Base-by-base conservation (phyloP, 768 basidiomycete species). In the Serendipita sp. region DNA sequence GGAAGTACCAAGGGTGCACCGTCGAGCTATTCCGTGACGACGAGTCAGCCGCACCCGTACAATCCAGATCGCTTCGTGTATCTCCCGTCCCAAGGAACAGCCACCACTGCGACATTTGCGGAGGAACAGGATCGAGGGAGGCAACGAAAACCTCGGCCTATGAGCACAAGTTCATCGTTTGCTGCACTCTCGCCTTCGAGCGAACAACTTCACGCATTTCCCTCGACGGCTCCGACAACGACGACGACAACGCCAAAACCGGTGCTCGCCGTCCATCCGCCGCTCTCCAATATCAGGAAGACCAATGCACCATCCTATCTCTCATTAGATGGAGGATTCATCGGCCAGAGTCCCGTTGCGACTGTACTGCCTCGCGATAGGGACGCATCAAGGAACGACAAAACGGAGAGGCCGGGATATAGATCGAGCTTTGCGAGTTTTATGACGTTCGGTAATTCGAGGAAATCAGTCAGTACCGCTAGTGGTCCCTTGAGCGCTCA, bases 381-480 rank as follows among this genome's bases (percentile, higher is more conserved):
- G 10, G 56, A 60, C n/a, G 34, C 30, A 60, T 10, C 28, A n/a
- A 60, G 35, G 28, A 34, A 30, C 35, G 56, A 60, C n/a, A 60
- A 38, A 37, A 5, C 41, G 41, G 41, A 41, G 41, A 32, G 16
- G 48, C 10, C 56, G 37, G 28, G 28, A 30, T 37, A 60, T 18
- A 24, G 56, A 10, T 34, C 30, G 16, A 60, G 56, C 35, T 37
- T 60, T 37, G 56, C 56, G 34, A 60, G 56, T n/a, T 60, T 60
- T 60, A 60, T 60, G 30, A 60, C 56, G 24, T 60, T 60, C 35
- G 56, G 56, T n/a, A 28, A 60, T 8, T 60, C 56, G 56, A 32
- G 56, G 35, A 60, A 60, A 30, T 60, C 56, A 35, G 37, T 60
- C 11, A 38, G 28, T 10, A 28, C 56, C 35, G 56, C 56, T 24